Evolutionary conservation across 306 rosid species (phyloP), one percentile per base, ranked within the genome.

Genomic region (Prunus kanzakura): DNA sequence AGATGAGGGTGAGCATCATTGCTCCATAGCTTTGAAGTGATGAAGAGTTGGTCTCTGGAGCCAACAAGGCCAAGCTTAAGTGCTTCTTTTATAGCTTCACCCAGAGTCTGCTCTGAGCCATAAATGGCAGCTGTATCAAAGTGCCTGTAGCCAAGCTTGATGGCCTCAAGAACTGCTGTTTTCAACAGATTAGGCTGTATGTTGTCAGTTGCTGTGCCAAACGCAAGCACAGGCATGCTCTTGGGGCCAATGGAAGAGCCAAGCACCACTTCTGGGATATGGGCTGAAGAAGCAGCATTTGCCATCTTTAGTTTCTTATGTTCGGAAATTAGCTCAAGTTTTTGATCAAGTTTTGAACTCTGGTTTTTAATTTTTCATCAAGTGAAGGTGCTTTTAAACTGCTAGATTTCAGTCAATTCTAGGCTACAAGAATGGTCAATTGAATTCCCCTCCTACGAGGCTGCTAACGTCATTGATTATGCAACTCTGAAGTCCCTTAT

Each of bases 81-180:
- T 18, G 83, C 83, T 74, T 80, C 75, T 1, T 58, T 68, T 5
- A 80, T 57, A 64, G 79, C 74, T 46, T 73, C 78, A 2, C 83
- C 75, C 1, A 80, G 79, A 57, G 64, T 55, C 72, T 80, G 79
- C 63, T 74, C 83, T 3, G 83, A 74, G 7, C 79, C 74, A 55
- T 80, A 80, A 0, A 69, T 19, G 1, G 78, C 41, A 19, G 79
- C 79, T 2, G 83, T 80, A 47, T 80, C 79, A 58, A 80, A 80
- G 49, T 80, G 83, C 4, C 79, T 41, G 79, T 80, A 80, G 41
- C 83, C 83, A 4, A 80, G 58, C 27, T 38, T 67, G 57, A 74
- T 80, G 55, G 79, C 83, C 68, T 80, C 79, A 12, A 75, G 19
- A 14, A 68, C 76, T 0, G 83, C 76, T 1, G 46, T 30, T 35